A percentile compares a stretch with the other conserved stretches of the same genome.
phyloP scores from a whole-genome alignment of 164 flowering plant genomes.

The Warburgia ugandensis region DNA sequence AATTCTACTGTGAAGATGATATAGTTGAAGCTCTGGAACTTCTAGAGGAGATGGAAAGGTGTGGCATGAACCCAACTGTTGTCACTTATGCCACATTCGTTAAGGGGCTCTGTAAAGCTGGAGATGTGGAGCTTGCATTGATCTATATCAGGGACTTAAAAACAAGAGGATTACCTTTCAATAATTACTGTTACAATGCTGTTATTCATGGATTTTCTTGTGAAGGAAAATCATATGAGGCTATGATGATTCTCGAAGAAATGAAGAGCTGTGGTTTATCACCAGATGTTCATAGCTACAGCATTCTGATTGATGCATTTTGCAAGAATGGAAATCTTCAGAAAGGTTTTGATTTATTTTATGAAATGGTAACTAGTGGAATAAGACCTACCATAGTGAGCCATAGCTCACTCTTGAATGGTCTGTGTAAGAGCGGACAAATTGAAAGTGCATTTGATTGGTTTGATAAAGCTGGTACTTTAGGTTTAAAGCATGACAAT shows the following conservation, averaged over 20 bases:
- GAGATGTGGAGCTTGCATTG: constrained; percentile 34
- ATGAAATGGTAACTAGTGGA: constrained; percentile 34
- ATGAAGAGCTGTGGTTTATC: constrained; percentile 37
- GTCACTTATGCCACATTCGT: constrained; percentile 14
- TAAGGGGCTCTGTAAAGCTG: constrained; percentile 18
- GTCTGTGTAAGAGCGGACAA: constrained; percentile 29
- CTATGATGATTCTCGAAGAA: constrained; percentile 37
- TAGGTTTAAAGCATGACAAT: constrained; percentile 34
- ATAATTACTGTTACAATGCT: constrained; percentile 47
- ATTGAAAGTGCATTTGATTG: constrained; percentile 27
- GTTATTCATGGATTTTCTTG: constrained; percentile 41
- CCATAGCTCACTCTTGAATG: constrained; percentile 36
- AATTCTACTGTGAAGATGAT: constrained; percentile 35
- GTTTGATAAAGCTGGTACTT: constrained; percentile 21
- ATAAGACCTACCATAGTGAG: constrained; percentile 41
- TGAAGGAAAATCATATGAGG: constrained; percentile 32
- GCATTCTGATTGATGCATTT: constrained; percentile 50
- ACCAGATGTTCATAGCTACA: constrained; percentile 55
- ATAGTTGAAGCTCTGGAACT: constrained; percentile 29
- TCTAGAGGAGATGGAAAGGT: constrained; percentile 37
- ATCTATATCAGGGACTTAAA: constrained; percentile 22
- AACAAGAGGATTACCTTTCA: constrained; percentile 20
- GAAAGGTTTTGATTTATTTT: constrained; percentile 25
- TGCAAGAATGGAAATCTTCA: constrained; percentile 39
- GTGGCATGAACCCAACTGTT: constrained; percentile 31